phyloP scores from a whole-genome alignment of 2,329 filamentous ascomycete species.

The Fusarium albidum region DNA sequence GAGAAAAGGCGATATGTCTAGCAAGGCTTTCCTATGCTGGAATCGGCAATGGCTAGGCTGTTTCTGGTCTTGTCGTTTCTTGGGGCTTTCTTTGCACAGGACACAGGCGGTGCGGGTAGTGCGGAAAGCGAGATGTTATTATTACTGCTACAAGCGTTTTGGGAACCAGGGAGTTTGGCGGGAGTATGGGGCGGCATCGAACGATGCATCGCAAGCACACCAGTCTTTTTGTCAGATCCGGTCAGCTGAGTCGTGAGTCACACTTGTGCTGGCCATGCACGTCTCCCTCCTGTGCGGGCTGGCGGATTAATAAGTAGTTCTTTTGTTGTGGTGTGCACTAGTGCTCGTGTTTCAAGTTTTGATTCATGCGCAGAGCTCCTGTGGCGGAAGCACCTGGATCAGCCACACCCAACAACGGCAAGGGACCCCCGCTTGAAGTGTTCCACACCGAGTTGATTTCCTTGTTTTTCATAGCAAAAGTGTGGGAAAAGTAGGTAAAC shows the following conservation, averaged over 20 bases:
- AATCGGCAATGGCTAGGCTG: slow-evolving; percentile 14
- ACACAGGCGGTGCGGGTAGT: neutral
- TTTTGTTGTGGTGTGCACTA: neutral
- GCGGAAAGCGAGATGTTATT: slow-evolving; percentile 11
- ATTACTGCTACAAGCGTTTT: slow-evolving; percentile 31
- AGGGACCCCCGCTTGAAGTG: slow-evolving; percentile 17
- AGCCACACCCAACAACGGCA: slow-evolving; percentile 29
- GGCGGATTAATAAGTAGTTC: too few relatives aligned
- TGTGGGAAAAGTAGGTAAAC: slow-evolving; percentile 33
- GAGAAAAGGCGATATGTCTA: slow-evolving; percentile 2
- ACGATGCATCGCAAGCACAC: slow-evolving; percentile 1
- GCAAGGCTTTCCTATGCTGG: slow-evolving; percentile 9
- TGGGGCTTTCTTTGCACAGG: slow-evolving; percentile 11
- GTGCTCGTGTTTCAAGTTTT: slow-evolving; percentile 27
- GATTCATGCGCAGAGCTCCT: slow-evolving; percentile 19
- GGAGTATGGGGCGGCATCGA: slow-evolving; percentile 3
- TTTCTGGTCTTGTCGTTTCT: slow-evolving; percentile 18
- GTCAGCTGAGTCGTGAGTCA: neutral
- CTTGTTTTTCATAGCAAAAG: slow-evolving; percentile 33
- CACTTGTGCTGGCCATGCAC: neutral
- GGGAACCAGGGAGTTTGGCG: slow-evolving; percentile 3
- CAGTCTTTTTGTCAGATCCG: slow-evolving; percentile 1
- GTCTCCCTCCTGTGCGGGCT: neutral
- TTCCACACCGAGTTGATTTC: slow-evolving; percentile 25
- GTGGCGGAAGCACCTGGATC: slow-evolving; percentile 19